A percentile compares a stretch with the other conserved stretches of the same genome.
Conservation (phyloP, 495 filamentous ascomycete genomes). For the Penicillium roqueforti region DNA sequence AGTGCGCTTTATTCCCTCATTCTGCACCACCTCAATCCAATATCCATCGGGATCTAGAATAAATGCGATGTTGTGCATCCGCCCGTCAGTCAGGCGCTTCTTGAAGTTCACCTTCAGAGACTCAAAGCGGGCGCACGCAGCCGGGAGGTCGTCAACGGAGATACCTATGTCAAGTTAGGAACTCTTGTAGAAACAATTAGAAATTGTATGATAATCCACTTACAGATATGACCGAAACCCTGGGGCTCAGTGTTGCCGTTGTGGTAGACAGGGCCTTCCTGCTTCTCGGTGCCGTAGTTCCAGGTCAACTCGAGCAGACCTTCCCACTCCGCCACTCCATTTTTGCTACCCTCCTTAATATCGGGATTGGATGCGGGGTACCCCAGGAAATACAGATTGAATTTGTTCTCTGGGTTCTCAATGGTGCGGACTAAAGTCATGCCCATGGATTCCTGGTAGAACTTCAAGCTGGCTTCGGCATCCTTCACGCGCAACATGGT, state of each 20-base stretch:
- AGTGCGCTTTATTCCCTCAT: conserved; percentile 48
- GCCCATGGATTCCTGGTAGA: conserved; percentile 86
- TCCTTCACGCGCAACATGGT: conserved; percentile 97
- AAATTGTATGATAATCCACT: conserved; percentile 61
- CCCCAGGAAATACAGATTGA: conserved; percentile 91
- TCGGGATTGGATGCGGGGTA: conserved; percentile 54
- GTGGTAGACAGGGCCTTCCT: conserved; percentile 80
- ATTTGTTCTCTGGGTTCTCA: conserved; percentile 66
- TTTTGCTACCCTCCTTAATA: conserved; percentile 48
- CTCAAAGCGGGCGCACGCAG: conserved; percentile 82
- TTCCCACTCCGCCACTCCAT: conserved; percentile 63
- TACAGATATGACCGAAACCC: conserved; percentile 89
- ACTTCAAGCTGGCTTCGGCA: conserved; percentile 73
- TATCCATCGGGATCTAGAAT: conserved; percentile 89
- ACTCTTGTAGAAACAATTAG: conserved; percentile 67
- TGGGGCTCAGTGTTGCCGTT: conserved; percentile 88
- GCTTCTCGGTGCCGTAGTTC: conserved; percentile 96
- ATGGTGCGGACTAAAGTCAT: conserved; percentile 73
- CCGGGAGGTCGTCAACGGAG: conserved; percentile 83
- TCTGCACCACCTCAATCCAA: conserved; percentile 88
- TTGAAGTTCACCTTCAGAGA: conserved; percentile 80
- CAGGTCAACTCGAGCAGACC: conserved; percentile 88
- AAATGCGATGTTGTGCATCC: conserved; percentile 95
- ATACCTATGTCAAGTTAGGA: conserved; percentile 51
- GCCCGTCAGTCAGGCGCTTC: conserved; percentile 86